phyloP scores from a whole-genome alignment of 352 stramenopile genomes.

The Globisporangium recalcitrans region DNA sequence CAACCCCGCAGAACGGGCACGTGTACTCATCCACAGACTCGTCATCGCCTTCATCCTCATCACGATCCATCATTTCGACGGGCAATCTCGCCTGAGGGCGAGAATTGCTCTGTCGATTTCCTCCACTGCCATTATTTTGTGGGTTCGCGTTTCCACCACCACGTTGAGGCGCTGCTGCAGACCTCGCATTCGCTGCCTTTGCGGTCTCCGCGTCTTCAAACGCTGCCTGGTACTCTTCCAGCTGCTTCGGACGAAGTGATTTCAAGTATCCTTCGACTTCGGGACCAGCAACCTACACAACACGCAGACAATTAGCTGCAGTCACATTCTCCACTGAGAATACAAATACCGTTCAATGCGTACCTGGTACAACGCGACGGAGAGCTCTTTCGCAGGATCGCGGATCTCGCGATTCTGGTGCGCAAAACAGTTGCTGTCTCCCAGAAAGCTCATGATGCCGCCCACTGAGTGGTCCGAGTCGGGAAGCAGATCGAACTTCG shows the following conservation, averaged over 20 bases:
- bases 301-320: neutral
- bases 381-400: conserved; percentile 84
- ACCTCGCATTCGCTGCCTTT: conserved; percentile 25
- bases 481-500: conserved; percentile 42
- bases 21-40: conserved; percentile 82
- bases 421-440: conserved; percentile 78
- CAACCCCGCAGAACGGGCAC: conserved; percentile 88
- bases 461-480: conserved; percentile 48
- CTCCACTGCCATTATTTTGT: neutral
- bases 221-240: conserved; percentile 88
- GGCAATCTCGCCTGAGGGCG: conserved; percentile 16
- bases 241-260: conserved; percentile 82
- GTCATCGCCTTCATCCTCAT: conserved; percentile 55
- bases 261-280: conserved; percentile 80
- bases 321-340: neutral
- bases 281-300: conserved; percentile 32
- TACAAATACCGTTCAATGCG: neutral
- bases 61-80: conserved; percentile 24
- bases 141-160: neutral
- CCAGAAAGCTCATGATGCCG: conserved; percentile 74
- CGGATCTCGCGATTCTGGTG: conserved; percentile 88
- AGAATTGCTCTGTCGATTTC: conserved; percentile 6
- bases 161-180: conserved; percentile 13
- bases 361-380: conserved; percentile 68
- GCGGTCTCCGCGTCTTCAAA: conserved; percentile 68